Evolutionary conservation across 768 basidiomycete genomes (phyloP), one percentile per base, ranked within the genome.

Genomic region (Agaricus sinodeliciosus): DNA sequence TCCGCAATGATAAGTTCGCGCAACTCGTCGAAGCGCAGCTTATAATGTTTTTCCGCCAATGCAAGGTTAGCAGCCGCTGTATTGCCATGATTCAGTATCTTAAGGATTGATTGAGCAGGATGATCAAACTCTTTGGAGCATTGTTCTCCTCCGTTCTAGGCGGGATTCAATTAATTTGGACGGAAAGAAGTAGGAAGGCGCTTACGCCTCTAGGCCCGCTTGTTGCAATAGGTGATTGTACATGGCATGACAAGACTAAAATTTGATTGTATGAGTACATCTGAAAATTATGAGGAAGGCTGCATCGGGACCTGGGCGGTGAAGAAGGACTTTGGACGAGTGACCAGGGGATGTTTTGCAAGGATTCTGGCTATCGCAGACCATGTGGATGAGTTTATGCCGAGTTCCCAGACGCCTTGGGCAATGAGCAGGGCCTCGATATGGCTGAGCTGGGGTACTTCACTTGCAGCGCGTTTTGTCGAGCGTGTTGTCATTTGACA

Each of bases 321-420:
- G 61, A 90, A 93, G 66, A 82, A 79, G 12, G 74, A 69, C 59
- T 79, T 79, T 18, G 85, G 80, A 43, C 82, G 78, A 2, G 71
- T 67, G 41, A 87, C 70, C 8, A 90, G 72, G 12, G 91, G 84
- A 59, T 94, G 90, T 25, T 78, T 79, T 15, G 78, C 71, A 16
- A 95, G 76, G 6, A 87, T 58, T 40, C 77, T 76, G 18, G 87
- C 76, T 8, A 94, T 80, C 5, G 74, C 66, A 34, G 74, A 61
- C 93, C 93, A 94, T 3, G 76, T 75, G 25, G 55, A 19, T 2
- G 61, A 40, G 43, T 76, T 69, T 34, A 81, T 72, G 12, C 93
- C 92, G 51, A 85, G 74, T 63, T 94, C 89, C 67, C 89, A 89
- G 40, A 90, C 84, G 0, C 90, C 84, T 68, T 96, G 94, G 1